Conservation (phyloP, 148 eudicot species). For the Dysphania ambrosioides region DNA sequence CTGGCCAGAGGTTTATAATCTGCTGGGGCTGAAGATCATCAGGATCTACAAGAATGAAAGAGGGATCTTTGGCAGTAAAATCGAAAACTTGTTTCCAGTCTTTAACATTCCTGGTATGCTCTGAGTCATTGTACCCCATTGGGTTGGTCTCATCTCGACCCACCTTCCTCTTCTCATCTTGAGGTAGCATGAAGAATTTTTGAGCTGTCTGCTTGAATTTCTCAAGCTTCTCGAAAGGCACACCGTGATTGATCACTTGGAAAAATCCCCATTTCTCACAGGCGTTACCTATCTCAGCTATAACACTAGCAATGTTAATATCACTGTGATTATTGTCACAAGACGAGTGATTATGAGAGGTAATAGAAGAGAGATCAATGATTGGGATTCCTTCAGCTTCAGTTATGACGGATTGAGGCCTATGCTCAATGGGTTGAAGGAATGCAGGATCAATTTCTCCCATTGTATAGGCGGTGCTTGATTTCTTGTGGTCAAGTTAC, state of each 20-base stretch:
- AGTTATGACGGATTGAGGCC: slow-evolving; percentile 33
- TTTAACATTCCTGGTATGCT: slow-evolving; percentile 50
- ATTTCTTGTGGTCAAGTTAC: no score
- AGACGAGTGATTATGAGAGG: slow-evolving; percentile 7
- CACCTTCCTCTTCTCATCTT: slow-evolving; percentile 44
- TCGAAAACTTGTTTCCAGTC: slow-evolving; percentile 63
- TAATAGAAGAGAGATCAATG: slow-evolving; percentile 42
- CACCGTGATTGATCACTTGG: slow-evolving; percentile 60
- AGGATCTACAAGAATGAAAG: slow-evolving; percentile 31
- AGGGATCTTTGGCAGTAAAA: slow-evolving; percentile 27
- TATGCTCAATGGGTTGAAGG: slow-evolving; percentile 20
- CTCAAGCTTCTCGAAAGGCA: slow-evolving; percentile 31
- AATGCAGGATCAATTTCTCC: slow-evolving; percentile 23
- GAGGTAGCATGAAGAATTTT: slow-evolving; percentile 35
- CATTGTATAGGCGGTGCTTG: neutral
- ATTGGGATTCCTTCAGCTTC: slow-evolving; percentile 47
- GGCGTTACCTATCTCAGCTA: slow-evolving; percentile 35
- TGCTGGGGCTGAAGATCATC: slow-evolving; percentile 25
- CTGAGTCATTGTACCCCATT: slow-evolving; percentile 46
- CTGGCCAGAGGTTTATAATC: slow-evolving; percentile 44
- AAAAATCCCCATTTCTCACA: slow-evolving; percentile 55
- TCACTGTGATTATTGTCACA: no score
- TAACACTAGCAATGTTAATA: neutral
- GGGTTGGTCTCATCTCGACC: slow-evolving; percentile 39
- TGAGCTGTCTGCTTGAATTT: slow-evolving; percentile 23